These are phyloP conservation scores for Candida sp. DNA, from an alignment of 1,139 yeast species.

Conservation along the genomic window DNA sequence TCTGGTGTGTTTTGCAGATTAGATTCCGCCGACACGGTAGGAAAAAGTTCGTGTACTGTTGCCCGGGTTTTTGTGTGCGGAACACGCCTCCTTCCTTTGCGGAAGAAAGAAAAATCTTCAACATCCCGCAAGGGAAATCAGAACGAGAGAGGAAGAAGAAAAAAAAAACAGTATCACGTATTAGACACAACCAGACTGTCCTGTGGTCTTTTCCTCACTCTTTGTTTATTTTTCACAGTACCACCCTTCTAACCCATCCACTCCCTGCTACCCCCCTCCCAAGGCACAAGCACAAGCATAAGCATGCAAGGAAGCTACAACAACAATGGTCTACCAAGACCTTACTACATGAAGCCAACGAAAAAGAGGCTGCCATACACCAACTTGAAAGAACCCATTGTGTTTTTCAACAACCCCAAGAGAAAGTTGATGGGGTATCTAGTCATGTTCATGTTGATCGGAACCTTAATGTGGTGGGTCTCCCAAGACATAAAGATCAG, in stretches of 20 bases:
- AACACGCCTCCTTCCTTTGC: no score
- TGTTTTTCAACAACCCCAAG: constrained; percentile 39
- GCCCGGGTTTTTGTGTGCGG: neutral
- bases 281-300: no score
- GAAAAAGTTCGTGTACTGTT: neutral
- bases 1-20: no score
- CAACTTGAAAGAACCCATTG: constrained; percentile 27
- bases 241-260: neutral
- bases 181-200: neutral
- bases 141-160: neutral
- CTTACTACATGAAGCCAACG: constrained; percentile 52
- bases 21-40: no score
- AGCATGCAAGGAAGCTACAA: constrained; percentile 51
- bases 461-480: constrained; percentile 39
- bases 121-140: constrained; percentile 1
- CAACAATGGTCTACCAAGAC: constrained; percentile 50
- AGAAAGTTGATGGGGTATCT: constrained; percentile 45
- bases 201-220: neutral
- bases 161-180: neutral
- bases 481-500: constrained; percentile 39
- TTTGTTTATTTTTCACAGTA: neutral
- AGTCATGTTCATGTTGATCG: constrained; percentile 38
- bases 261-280: no score
- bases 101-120: constrained; percentile 4
- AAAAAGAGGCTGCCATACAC: constrained; percentile 41